These are phyloP conservation scores for Babesia microti DNA, from an alignment of 169 alveolate genomes.

Conservation along the genomic window DNA sequence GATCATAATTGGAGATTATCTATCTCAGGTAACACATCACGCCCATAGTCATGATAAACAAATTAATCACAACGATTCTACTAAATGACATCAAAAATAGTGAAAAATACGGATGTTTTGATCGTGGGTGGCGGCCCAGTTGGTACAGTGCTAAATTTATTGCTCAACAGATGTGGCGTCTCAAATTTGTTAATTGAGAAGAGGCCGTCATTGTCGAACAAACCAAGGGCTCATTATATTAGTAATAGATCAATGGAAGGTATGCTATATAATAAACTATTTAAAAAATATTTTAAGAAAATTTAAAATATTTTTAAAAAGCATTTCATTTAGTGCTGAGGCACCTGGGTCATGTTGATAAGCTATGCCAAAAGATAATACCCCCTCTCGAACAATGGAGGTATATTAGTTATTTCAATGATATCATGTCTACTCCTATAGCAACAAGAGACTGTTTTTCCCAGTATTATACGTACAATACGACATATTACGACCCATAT, in stretches of 20 bases:
- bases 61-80: no score
- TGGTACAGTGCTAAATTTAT: conserved; percentile 76
- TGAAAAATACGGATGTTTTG: conserved; percentile 54
- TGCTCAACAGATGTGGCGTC: conserved; percentile 65
- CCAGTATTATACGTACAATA: no score
- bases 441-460: no score
- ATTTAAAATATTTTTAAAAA: background rate
- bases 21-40: no score
- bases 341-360: conserved; percentile 54
- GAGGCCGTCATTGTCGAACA: conserved; percentile 44
- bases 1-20: no score
- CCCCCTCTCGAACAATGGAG: conserved; percentile 57
- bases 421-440: conserved; percentile 25
- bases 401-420: conserved; percentile 44
- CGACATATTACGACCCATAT: no score
- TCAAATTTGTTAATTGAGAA: conserved; percentile 70
- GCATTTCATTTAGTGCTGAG: conserved; percentile 54
- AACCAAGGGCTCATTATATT: conserved; percentile 84
- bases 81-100: no score
- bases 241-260: conserved; percentile 85
- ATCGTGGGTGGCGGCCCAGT: conserved; percentile 91
- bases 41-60: no score
- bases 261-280: conserved; percentile 25
- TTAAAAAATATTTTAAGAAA: background rate
- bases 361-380: conserved; percentile 19